These are phyloP conservation scores for Olyra latifolia DNA, from an alignment of 176 grass and related monocot genomes.

Conservation along the genomic window DNA sequence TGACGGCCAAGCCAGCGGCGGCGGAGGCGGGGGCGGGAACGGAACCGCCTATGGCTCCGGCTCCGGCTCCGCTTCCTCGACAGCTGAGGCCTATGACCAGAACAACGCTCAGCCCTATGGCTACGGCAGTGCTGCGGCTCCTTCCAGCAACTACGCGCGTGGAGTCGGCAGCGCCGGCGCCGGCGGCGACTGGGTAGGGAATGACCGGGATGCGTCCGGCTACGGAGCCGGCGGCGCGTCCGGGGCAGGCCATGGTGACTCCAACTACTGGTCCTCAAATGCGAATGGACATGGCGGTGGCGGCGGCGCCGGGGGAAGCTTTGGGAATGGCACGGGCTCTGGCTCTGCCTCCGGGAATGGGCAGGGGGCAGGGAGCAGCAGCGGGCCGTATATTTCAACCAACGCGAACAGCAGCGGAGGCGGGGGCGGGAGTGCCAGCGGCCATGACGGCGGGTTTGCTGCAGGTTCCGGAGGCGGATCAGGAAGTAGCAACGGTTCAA, in stretches of 20 bases:
- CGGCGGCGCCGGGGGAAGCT: not conserved
- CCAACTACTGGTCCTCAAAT: not conserved
- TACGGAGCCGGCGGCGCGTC: not conserved
- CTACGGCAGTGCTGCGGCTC: not conserved
- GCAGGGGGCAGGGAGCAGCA: not conserved
- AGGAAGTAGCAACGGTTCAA: not conserved
- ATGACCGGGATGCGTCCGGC: not conserved
- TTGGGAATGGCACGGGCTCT: not conserved
- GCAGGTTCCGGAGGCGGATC: not conserved
- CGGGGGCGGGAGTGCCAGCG: not conserved
- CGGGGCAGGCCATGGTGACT: not conserved
- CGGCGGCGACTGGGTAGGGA: not conserved
- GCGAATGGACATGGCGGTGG: not conserved
- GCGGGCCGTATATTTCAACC: not conserved
- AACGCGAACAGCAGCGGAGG: not conserved
- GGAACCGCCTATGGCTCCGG: conserved; percentile 7
- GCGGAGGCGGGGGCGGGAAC: not conserved
- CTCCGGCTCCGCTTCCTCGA: not conserved
- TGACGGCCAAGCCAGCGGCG: conserved; percentile 4
- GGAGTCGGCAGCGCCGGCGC: not conserved
- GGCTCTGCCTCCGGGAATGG: not conserved
- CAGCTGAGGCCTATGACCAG: not conserved
- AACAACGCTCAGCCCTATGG: not conserved
- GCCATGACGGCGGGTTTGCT: conserved; percentile 21
- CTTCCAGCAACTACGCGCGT: not conserved